A percentile compares a stretch with the other conserved stretches of the same genome.
Evolutionary conservation across 768 basidiomycete genomes (phyloP).

Genomic region (Rhizopogon vesiculosus): DNA sequence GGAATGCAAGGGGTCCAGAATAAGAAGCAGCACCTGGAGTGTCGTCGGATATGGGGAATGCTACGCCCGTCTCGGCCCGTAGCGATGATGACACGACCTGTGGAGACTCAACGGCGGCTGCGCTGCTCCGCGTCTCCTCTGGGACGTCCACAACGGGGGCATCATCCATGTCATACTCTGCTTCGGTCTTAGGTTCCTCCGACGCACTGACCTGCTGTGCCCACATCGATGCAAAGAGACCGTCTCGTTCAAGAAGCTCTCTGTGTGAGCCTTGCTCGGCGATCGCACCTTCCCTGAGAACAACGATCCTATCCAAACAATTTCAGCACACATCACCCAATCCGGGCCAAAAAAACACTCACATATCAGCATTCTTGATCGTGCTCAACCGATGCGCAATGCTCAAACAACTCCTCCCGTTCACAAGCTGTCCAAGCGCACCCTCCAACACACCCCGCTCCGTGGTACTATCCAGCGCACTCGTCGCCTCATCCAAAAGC

Average conservation of each 20-base stretch:
- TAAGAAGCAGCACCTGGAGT: constrained; percentile 6
- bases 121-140: constrained; percentile 20
- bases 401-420: constrained; percentile 25
- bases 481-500: constrained; percentile 74
- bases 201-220: constrained; percentile 69
- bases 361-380: constrained; percentile 60
- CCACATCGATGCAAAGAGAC: constrained; percentile 86
- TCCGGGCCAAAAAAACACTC: constrained; percentile 19
- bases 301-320: constrained; percentile 61
- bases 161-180: constrained; percentile 21
- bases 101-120: constrained; percentile 10
- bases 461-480: constrained; percentile 85
- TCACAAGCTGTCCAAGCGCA: constrained; percentile 3
- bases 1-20: constrained; percentile 36
- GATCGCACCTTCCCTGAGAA: constrained; percentile 87
- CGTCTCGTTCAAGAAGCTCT: constrained; percentile 67
- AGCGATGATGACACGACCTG: constrained; percentile 11
- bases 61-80: constrained; percentile 14
- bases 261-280: constrained; percentile 78
- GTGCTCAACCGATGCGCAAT: constrained; percentile 28
- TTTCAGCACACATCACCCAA: not conserved
- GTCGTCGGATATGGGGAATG: constrained; percentile 32
- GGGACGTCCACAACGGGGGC: constrained; percentile 16
- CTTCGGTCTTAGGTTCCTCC: constrained; percentile 17
- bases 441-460: constrained; percentile 86